A percentile compares a stretch with the other conserved stretches of the same genome.
Conservation (phyloP, 164 flowering plant genomes). For the Protea cynaroides region DNA sequence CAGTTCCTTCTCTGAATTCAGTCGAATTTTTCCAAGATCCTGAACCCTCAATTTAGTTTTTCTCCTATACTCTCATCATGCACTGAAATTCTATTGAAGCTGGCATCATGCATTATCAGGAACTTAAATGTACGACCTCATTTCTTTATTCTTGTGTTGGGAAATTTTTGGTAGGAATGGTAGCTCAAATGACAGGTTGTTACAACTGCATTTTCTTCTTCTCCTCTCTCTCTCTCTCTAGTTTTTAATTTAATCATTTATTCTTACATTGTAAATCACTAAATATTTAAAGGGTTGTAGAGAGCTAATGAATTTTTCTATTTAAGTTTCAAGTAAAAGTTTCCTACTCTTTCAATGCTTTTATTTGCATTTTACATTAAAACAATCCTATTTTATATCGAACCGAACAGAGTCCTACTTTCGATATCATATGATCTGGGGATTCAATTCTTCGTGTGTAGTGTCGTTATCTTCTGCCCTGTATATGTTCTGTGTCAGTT, state of each 20-base stretch:
- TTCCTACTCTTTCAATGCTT: no score
- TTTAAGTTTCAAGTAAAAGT: not conserved
- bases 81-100: not conserved
- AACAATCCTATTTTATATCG: no score
- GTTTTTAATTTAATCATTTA: not conserved
- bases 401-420: no score
- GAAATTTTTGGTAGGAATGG: slow-evolving; percentile 36
- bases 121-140: slow-evolving; percentile 29
- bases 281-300: slow-evolving; percentile 8
- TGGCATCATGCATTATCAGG: not conserved
- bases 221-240: not conserved
- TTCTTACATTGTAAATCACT: slow-evolving; percentile 14
- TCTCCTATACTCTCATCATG: slow-evolving; percentile 1
- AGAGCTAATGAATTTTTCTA: not conserved
- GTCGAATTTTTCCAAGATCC: slow-evolving; percentile 13
- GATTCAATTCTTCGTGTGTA: no score
- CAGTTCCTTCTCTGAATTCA: slow-evolving; percentile 8
- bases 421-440: no score
- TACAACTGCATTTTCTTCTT: not conserved
- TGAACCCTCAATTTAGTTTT: slow-evolving; percentile 3
- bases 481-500: not conserved
- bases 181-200: slow-evolving; percentile 12
- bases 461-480: no score
- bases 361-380: no score
- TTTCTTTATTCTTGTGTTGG: slow-evolving; percentile 34